Conservation (phyloP, 345 rosid species). For the Excoecaria agallocha region DNA sequence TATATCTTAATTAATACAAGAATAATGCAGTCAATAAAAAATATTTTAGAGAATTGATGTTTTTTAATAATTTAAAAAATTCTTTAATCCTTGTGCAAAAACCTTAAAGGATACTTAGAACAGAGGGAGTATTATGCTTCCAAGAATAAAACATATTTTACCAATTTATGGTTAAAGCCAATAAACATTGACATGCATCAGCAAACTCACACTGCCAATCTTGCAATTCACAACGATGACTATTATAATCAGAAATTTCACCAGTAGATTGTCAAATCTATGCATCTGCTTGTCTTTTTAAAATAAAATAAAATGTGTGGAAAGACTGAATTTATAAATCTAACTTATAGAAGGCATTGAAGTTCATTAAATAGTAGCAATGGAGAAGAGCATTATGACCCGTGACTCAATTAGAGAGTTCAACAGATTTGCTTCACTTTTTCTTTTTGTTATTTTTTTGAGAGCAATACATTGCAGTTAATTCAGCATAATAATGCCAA, state of each 20-base stretch:
- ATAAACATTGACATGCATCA: background rate
- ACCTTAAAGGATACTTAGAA: no score
- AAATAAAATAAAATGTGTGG: background rate
- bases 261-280: background rate
- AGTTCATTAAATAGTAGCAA: background rate
- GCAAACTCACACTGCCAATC: background rate
- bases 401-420: background rate
- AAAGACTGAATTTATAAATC: background rate
- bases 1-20: no score
- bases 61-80: no score
- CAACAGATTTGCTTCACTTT: no score
- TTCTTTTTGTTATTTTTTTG: no score
- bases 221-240: background rate
- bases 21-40: no score
- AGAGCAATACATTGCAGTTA: no score
- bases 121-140: background rate
- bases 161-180: background rate
- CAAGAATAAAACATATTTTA: background rate
- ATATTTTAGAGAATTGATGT: no score
- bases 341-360: background rate
- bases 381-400: background rate
- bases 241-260: background rate
- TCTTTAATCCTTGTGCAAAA: no score
- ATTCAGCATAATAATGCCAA: constrained; percentile 1
- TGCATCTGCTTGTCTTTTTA: background rate